Evolutionary conservation across 768 basidiomycete species (phyloP).

Genomic region (Favolaschia claudopus): DNA sequence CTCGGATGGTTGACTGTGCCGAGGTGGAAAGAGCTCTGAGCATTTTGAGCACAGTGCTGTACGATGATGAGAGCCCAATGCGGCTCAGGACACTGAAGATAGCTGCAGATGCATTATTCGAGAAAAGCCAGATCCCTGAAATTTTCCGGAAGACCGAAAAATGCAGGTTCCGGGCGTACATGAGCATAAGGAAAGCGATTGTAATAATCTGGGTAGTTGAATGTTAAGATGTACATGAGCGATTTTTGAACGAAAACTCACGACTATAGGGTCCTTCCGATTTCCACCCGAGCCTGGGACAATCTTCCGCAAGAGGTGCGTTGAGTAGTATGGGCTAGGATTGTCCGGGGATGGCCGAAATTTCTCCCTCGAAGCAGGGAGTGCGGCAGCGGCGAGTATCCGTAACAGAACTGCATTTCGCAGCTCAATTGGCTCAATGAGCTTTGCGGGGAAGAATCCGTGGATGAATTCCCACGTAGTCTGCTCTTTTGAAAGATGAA

Average conservation of each 20-base stretch:
- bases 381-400: not conserved
- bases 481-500: not conserved
- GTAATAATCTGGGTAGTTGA: not conserved
- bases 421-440: not conserved
- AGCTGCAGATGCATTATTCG: conserved; percentile 18
- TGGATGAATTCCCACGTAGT: conserved; percentile 6
- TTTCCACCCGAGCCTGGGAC: not conserved
- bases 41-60: conserved; percentile 22
- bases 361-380: not conserved
- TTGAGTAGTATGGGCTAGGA: not conserved
- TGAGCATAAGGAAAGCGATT: conserved; percentile 10
- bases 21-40: conserved; percentile 19
- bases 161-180: conserved; percentile 25
- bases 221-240: not conserved
- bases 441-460: not conserved
- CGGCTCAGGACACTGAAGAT: conserved; percentile 27
- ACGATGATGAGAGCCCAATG: conserved; percentile 27
- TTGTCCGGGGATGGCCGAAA: not conserved
- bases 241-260: not conserved
- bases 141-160: conserved; percentile 28
- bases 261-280: not conserved
- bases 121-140: conserved; percentile 29
- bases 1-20: conserved; percentile 10
- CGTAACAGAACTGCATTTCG: not conserved
- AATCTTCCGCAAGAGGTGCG: not conserved